Base-by-base conservation (phyloP, 148 eudicot genomes). In the Rhododendron ovatum region DNA sequence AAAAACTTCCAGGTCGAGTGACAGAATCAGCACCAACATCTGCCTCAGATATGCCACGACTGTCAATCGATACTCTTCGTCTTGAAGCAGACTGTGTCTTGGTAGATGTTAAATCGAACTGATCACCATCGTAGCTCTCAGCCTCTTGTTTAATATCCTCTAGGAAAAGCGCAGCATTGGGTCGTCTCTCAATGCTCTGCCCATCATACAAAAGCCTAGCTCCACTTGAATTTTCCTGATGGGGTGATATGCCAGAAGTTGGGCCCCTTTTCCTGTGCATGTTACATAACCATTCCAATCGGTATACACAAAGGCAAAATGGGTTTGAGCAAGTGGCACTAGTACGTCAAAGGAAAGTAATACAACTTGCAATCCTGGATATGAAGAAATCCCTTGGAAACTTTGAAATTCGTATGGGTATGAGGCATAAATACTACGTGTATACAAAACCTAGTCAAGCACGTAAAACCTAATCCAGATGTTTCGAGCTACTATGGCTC, bases 131-230 rank as follows among this genome's bases (percentile, higher is more conserved):
- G 84, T 89, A 85, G 88, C 89, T 90, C 87, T 93, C 96, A 73
- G 89, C 92, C 92, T 97, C 98, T 85, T 92, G 92, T 84, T 95
- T 97, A 43, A 97, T 91, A 86, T 94, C 91, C 87, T 97, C 99
- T 33, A 97, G 93, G 84, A 90, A 93, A 83, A 95, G 90, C 2
- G 95, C 95, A 47, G 95, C 90, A 86, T 97, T 97, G 35, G 92
- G 88, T 89, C 88, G 88, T 87, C 92, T 77, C 78, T 87, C 85
- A 28, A 86, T 39, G 48, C 80, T 87, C 47, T 83, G 88, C n/a
- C 83, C 86, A 76, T 87, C 86, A 26, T 47, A 76, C 75, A 87
- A 78, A 33, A 83, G 59, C 78, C 90, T 88, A 55, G 87, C 89
- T 85, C 91, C 93, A 87, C 88, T 79, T 26, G 95, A 86, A 88